Conservation (phyloP, 2,329 filamentous ascomycete genomes). For the Diplodia scrobiculata region DNA sequence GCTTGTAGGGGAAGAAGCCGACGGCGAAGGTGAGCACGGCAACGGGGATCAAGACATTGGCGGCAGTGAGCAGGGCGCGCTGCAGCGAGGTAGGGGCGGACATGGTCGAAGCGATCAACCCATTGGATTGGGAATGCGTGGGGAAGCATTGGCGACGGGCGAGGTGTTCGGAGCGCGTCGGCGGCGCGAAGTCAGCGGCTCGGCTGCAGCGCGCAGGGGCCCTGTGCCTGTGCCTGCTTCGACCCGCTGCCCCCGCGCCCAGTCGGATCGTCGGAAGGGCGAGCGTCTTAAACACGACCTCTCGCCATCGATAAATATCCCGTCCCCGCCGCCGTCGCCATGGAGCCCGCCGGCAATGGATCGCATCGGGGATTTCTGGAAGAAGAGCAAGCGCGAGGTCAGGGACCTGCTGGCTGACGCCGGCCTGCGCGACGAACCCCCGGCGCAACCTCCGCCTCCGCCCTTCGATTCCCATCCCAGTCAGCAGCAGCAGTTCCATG, state of each 20-base stretch:
- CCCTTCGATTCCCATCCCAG: conserved; percentile 10
- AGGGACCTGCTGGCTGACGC: conserved; percentile 14
- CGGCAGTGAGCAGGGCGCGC: conserved; percentile 56
- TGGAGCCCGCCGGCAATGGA: conserved; percentile 5
- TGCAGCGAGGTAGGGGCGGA: conserved; percentile 4
- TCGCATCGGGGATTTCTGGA: conserved; percentile 20
- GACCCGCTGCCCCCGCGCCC: not conserved
- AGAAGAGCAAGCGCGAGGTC: conserved; percentile 22
- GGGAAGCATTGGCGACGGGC: conserved; percentile 12
- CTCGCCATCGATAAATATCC: conserved; percentile 9
- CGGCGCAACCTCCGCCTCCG: conserved; percentile 1
- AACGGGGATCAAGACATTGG: conserved; percentile 76
- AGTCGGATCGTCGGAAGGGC: conserved; percentile 11
- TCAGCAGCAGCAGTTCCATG: conserved; percentile 11
- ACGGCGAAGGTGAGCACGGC: conserved; percentile 72
- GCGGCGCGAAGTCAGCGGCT: conserved; percentile 19
- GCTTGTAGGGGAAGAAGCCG: conserved; percentile 98
- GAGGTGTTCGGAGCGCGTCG: conserved; percentile 17
- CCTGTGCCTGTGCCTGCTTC: not conserved
- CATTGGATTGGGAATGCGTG: conserved; percentile 23
- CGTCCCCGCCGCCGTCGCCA: conserved; percentile 4
- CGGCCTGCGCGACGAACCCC: conserved; percentile 13
- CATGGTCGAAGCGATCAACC: conserved; percentile 23
- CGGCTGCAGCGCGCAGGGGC: not conserved
- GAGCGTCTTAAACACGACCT: conserved; percentile 9